Conservation (phyloP, 805 yeast species). For the Starmerella potacharoeniae region DNA sequence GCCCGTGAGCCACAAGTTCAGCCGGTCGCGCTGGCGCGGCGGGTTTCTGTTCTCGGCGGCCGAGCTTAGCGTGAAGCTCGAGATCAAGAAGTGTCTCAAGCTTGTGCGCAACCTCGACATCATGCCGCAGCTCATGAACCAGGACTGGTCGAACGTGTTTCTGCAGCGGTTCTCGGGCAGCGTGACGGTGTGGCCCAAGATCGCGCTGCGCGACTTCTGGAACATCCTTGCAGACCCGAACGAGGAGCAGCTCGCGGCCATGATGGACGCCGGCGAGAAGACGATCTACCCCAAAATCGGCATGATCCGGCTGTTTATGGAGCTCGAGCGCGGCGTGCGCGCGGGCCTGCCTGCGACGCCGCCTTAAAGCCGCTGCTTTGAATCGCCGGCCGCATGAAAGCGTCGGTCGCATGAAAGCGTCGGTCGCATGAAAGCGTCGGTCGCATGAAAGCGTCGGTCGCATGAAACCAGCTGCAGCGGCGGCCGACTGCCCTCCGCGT, state of each 20-base stretch:
- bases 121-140: slow-evolving; percentile 56
- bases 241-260: slow-evolving; percentile 41
- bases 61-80: slow-evolving; percentile 60
- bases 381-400: not conserved
- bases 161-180: slow-evolving; percentile 65
- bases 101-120: slow-evolving; percentile 53
- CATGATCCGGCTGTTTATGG: slow-evolving; percentile 52
- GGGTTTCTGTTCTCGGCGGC: slow-evolving; percentile 64
- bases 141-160: slow-evolving; percentile 73
- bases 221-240: slow-evolving; percentile 60
- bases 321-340: slow-evolving; percentile 37
- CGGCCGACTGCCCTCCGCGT: no score
- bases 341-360: not conserved
- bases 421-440: no score
- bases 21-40: slow-evolving; percentile 53
- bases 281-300: slow-evolving; percentile 55
- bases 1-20: slow-evolving; percentile 50
- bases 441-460: no score
- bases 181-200: slow-evolving; percentile 66
- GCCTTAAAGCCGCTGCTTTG: not conserved
- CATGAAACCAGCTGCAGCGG: no score
- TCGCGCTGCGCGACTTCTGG: slow-evolving; percentile 46
- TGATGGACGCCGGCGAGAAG: slow-evolving; percentile 52
- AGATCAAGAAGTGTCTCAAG: slow-evolving; percentile 66
- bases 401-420: no score